Evolutionary conservation across 768 basidiomycete genomes (phyloP), one percentile per base, ranked within the genome.

Genomic region (Kwoniella mangroviensis): DNA sequence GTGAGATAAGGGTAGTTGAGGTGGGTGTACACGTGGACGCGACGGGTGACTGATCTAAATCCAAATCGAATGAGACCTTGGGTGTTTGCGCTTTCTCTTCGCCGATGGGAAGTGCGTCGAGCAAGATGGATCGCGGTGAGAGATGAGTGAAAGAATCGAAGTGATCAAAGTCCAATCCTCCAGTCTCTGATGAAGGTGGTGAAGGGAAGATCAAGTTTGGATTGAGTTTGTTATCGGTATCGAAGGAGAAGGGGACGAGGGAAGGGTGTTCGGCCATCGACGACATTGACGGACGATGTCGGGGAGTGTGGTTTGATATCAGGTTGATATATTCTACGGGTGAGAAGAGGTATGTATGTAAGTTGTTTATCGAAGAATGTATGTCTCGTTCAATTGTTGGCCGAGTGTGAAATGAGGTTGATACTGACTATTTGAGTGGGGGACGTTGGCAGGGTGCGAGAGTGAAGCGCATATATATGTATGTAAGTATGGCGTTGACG

Each of bases 1-100:
- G 69, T 6, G 69, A 70, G n/a, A 70, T 52, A n/a, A 70, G 43
- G 28, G 55, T 59, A 12, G 58, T 60, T 42, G 69, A 70, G 12
- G 41, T 58, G 10, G 68, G 68, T 51, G 68, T 63, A 49, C 62
- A 63, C 15, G 61, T 58, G 34, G 54, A 58, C 22, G 68, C 62
- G 34, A 59, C 57, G 4, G 62, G 68, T 10, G 67, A 68, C 40
- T 64, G 61, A 54, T 45, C 64, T 54, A 58, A 7, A 66, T 66
- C 65, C 10, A 59, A 51, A 40, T 66, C 65, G 28, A 66, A 6
- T 28, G 56, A 58, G 10, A 17, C 15, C 15, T 49, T 41, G 22
- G 55, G 65, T 17, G 55, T 56, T n/a, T 49, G n/a, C 40, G 21
- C 41, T 51, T 58, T 66, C 34, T 66, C 65, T 10, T 45, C 34